These are phyloP conservation scores for Kregervanrija delftensis DNA, from an alignment of 805 yeast species.

Conservation along the genomic window DNA sequence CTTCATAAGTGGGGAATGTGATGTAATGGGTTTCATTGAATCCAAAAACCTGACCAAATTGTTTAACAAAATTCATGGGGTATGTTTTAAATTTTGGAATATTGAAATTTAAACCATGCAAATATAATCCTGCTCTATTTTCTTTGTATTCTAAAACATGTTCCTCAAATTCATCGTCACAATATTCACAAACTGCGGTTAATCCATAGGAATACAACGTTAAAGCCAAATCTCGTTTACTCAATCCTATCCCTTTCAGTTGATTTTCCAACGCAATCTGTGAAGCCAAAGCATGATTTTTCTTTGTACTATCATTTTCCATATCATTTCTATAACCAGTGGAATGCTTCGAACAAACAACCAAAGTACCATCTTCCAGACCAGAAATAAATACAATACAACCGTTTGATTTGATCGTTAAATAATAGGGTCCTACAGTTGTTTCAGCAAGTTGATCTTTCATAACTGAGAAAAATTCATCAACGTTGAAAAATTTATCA, in stretches of 20 bases:
- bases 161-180: slow-evolving; percentile 92
- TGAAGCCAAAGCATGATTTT: slow-evolving; percentile 75
- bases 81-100: slow-evolving; percentile 55
- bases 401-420: slow-evolving; percentile 88
- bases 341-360: slow-evolving; percentile 89
- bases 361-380: slow-evolving; percentile 61
- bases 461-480: slow-evolving; percentile 52
- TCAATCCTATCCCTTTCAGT: slow-evolving; percentile 33
- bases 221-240: slow-evolving; percentile 47
- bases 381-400: slow-evolving; percentile 85
- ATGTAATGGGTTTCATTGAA: slow-evolving; percentile 54
- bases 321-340: slow-evolving; percentile 54
- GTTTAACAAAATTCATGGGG: slow-evolving; percentile 50
- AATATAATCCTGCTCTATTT: slow-evolving; percentile 70
- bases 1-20: slow-evolving; percentile 29
- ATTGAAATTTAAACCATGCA: slow-evolving; percentile 84
- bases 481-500: slow-evolving; percentile 85
- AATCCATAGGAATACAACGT: slow-evolving; percentile 42
- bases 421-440: slow-evolving; percentile 71
- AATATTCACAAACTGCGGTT: slow-evolving; percentile 88
- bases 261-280: slow-evolving; percentile 50
- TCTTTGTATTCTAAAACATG: slow-evolving; percentile 73
- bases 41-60: slow-evolving; percentile 63
- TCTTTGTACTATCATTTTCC: slow-evolving; percentile 8
- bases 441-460: slow-evolving; percentile 36